Percentiles rank a stretch among this genome's conserved stretches.
phyloP scores from a whole-genome alignment of 192 early-diverging fungal genomes.

The Martensiomyces pterosporus region DNA sequence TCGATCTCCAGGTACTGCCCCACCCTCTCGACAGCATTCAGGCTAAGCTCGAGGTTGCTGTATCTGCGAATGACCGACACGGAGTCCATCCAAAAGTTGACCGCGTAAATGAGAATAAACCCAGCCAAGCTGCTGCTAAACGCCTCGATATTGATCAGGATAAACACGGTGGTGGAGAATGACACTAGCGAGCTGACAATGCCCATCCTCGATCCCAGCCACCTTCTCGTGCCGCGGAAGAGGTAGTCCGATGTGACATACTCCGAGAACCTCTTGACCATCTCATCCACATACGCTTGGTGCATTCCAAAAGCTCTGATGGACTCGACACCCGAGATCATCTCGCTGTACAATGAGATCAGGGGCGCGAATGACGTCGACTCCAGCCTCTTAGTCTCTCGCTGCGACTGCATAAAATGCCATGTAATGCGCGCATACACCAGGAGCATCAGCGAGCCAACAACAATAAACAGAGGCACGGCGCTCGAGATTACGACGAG shows the following conservation, averaged over 20 bases:
- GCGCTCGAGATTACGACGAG: slow-evolving; percentile 57
- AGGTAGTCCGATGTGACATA: slow-evolving; percentile 78
- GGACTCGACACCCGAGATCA: slow-evolving; percentile 60
- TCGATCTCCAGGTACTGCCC: slow-evolving; percentile 72
- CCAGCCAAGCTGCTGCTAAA: slow-evolving; percentile 80
- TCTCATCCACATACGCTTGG: slow-evolving; percentile 59
- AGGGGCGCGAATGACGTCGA: slow-evolving; percentile 65
- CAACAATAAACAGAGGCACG: slow-evolving; percentile 67
- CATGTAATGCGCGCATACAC: slow-evolving; percentile 60
- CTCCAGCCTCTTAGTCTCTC: slow-evolving; percentile 82
- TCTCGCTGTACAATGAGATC: slow-evolving; percentile 73
- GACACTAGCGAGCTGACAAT: slow-evolving; percentile 65
- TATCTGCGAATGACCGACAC: slow-evolving; percentile 68
- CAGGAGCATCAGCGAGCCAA: slow-evolving; percentile 54
- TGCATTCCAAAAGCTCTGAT: slow-evolving; percentile 79
- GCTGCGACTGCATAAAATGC: slow-evolving; percentile 67
- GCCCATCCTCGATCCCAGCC: slow-evolving; percentile 77
- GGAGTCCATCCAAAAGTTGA: slow-evolving; percentile 70
- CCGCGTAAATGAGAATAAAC: slow-evolving; percentile 71
- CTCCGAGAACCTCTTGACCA: slow-evolving; percentile 53
- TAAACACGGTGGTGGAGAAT: slow-evolving; percentile 60
- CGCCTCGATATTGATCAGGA: slow-evolving; percentile 45
- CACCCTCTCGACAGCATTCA: slow-evolving; percentile 78
- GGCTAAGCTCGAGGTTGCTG: slow-evolving; percentile 68
- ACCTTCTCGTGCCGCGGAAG: slow-evolving; percentile 71